These are phyloP conservation scores for Myxozyma mucilagina DNA, from an alignment of 805 yeast species.

Conservation along the genomic window DNA sequence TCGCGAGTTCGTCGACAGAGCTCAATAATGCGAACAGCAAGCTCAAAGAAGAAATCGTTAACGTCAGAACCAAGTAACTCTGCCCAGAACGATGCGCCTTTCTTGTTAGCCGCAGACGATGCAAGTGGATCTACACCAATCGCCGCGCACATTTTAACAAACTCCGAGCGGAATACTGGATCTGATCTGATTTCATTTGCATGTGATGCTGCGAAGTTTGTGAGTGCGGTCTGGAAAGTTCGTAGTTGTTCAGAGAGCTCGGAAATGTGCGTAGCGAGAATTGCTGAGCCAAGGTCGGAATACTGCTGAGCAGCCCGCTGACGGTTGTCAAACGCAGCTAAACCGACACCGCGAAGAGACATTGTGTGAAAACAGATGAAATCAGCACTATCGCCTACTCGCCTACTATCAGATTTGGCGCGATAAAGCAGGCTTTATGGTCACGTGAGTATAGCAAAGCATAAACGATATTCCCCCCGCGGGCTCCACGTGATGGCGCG, in stretches of 20 bases:
- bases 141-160: constrained; percentile 71
- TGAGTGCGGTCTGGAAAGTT: constrained; percentile 73
- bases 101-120: constrained; percentile 35
- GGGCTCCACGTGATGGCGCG: too few relatives aligned
- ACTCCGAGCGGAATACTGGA: constrained; percentile 65
- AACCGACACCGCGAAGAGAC: constrained; percentile 43
- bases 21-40: constrained; percentile 75
- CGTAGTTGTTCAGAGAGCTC: constrained; percentile 69
- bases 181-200: constrained; percentile 64
- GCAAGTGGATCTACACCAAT: constrained; percentile 83
- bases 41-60: constrained; percentile 61
- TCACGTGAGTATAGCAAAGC: too few relatives aligned
- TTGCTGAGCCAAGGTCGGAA: constrained; percentile 51
- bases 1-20: constrained; percentile 67
- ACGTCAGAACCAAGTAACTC: constrained; percentile 41
- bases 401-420: too few relatives aligned
- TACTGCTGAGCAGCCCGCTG: constrained; percentile 46
- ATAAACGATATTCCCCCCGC: too few relatives aligned
- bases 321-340: constrained; percentile 49
- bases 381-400: too few relatives aligned
- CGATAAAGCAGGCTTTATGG: too few relatives aligned
- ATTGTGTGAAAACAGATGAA: not conserved
- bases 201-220: constrained; percentile 74
- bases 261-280: constrained; percentile 56
- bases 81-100: constrained; percentile 42